phyloP scores from a whole-genome alignment of 2,329 filamentous ascomycete genomes.

The Didymella arachidicola region DNA sequence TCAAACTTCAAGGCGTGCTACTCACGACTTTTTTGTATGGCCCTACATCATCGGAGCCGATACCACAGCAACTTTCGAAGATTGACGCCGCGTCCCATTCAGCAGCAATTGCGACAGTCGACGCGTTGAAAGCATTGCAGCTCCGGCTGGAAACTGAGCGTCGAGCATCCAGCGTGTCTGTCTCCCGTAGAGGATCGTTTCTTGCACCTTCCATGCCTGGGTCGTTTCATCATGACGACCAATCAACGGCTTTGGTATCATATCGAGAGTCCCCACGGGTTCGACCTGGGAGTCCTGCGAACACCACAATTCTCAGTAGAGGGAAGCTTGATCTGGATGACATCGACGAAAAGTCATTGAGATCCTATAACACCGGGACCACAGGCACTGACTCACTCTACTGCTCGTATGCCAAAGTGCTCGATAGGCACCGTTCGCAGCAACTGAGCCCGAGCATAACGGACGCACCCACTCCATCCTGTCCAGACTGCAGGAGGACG shows the following conservation, averaged over 20 bases:
- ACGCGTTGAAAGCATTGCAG: slow-evolving; percentile 38
- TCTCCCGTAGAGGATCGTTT: slow-evolving; percentile 11
- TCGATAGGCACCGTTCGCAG: slow-evolving; percentile 41
- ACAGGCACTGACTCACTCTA: slow-evolving; percentile 30
- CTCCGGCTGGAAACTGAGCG: slow-evolving; percentile 34
- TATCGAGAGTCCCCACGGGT: slow-evolving; percentile 25
- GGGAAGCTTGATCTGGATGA: slow-evolving; percentile 29
- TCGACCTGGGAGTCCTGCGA: slow-evolving; percentile 32
- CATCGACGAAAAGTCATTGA: slow-evolving; percentile 37
- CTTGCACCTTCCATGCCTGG: slow-evolving; percentile 11
- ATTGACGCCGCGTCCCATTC: slow-evolving; percentile 42
- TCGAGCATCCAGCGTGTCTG: slow-evolving; percentile 18
- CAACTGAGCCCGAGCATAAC: slow-evolving; percentile 38
- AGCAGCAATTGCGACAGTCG: slow-evolving; percentile 39
- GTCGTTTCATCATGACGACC: slow-evolving; percentile 4
- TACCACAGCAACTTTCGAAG: slow-evolving; percentile 43
- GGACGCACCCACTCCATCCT: slow-evolving; percentile 35
- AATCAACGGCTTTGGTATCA: slow-evolving; percentile 38
- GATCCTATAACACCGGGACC: slow-evolving; percentile 31
- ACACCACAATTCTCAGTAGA: slow-evolving; percentile 38
- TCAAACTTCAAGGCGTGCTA: slow-evolving; percentile 44
- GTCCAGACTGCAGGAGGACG: slow-evolving; percentile 41
- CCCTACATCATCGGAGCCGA: slow-evolving; percentile 42
- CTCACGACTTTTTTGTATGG: slow-evolving; percentile 48
- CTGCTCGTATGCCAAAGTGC: slow-evolving; percentile 45